Evolutionary conservation across 257 asterid genomes (phyloP), one percentile per base, ranked within the genome.

Genomic region (Przewalskia tangutica): DNA sequence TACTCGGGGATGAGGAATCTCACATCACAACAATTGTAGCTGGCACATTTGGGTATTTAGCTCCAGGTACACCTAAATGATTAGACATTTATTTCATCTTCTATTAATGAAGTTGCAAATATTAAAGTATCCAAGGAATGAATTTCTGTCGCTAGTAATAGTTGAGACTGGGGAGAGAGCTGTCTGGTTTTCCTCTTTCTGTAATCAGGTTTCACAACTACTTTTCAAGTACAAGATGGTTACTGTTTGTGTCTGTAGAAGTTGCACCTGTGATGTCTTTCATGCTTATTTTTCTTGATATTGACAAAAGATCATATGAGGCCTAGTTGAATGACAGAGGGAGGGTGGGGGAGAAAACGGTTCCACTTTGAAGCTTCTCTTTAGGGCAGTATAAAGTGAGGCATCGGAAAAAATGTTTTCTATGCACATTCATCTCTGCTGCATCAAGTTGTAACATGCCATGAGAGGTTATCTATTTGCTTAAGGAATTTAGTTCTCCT

Each of bases 21-120:
- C 98, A 95, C 89, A 95, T 93, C 83, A 93, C 98, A 48, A 95
- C 98, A 66, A 95, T 95, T 85, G 98, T 95, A 85, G 98, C 98
- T 78, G 98, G 99, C 59, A 95, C 98, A 58, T 95, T 93, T 89
- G 98, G 98, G 71, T 95, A 95, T 89, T 91, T 95, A 82, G 98
- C 98, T 81, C 99, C 99, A 59, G 99, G 98, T 95, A 87, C 66
- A 88, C 71, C 40, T 68, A 71, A 71, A 14, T 81, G 27, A 75
- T 75, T 27, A 50, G 62, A 13, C 62, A 75, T 50, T 6, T 48
- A 27, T 20, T 17, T 44, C 40, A 71, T 34, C 56, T 75, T 75
- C 20, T 75, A 14, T 34, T 7, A 23, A 48, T 20, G 80, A 50
- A 75, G 27, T 27, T 75, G 16, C 60, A 50, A 50, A 48, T 50